Base-by-base conservation (phyloP, 257 asterid genomes). In the Prunella vulgaris region DNA sequence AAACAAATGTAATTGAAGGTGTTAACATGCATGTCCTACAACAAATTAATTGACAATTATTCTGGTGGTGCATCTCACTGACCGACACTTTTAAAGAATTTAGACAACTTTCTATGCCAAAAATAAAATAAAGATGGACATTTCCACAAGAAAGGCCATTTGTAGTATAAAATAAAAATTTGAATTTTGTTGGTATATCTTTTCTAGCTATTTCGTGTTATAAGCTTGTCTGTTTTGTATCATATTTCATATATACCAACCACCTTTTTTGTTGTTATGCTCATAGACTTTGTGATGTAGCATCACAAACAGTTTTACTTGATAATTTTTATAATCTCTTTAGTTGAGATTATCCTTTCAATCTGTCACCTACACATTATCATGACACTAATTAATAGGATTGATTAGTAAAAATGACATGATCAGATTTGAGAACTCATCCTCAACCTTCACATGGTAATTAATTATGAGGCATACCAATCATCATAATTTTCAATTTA, bases 331-430 rank as follows among this genome's bases (percentile, higher is more conserved):
- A 3, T 60, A 75, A 40, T 69, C 22, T 14, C 13, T 5, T 49
- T 69, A 32, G 79, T 69, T 75, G 76, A 69, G 25, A 44, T 38
- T 0, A 28, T 21, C 68, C 68, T 69, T 69, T 75, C 79, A 2
- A 54, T 25, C 8, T 60, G 25, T 64, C 63, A 82, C 84, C 78
- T 74, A 74, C 74, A 17, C 59, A 59, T n/a, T n/a, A n/a, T 37
- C 38, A 57, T 28, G 20, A 42, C 33, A 56, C 0, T 44, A 51
- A 24, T 66, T 44, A 51, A 24, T 66, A 20, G 33, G 5, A 73
- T n/a, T 73, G 5, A 57, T 57, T 65, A 51, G 13, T 44, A 24
- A 63, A n/a, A 62, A 33, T 51, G 48, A 21, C 22, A 27, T 58
- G 6, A 30, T 46, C 20, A 51, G 3, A 48, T 49, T 71, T 33